Conservation (phyloP, 2,329 filamentous ascomycete genomes). For the Tricladium varicosporioides region DNA sequence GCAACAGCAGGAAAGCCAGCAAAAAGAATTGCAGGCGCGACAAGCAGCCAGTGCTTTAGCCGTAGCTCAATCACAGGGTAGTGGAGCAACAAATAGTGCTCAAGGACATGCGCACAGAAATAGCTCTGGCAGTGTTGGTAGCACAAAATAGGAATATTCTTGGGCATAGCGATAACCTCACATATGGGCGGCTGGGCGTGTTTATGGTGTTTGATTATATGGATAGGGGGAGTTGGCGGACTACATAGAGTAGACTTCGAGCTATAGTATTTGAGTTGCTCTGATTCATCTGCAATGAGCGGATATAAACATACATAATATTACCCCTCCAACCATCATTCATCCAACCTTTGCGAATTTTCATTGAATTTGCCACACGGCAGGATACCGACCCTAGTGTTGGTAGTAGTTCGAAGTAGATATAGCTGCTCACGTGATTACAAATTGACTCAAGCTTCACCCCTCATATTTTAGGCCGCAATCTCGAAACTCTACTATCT, state of each 20-base stretch:
- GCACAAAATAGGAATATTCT: conserved; percentile 19
- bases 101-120: conserved; percentile 26
- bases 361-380: no score
- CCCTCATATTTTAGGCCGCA: no score
- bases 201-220: conserved; percentile 3
- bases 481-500: no score
- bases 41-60: conserved; percentile 14
- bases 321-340: background rate
- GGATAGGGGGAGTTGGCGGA: background rate
- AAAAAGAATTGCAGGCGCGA: conserved; percentile 37
- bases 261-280: background rate
- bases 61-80: conserved; percentile 17
- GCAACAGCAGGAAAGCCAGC: conserved; percentile 49
- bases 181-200: background rate
- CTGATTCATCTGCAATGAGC: background rate
- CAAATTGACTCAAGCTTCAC: no score
- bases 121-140: conserved; percentile 24
- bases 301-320: background rate
- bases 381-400: no score
- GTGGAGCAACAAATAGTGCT: conserved; percentile 10
- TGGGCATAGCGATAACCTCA: conserved; percentile 3
- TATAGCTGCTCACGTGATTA: no score
- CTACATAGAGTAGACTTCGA: background rate
- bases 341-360: background rate
- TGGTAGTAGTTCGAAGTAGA: no score